Conservation (phyloP, 2,329 filamentous ascomycete species). For the Penicillium freii region DNA sequence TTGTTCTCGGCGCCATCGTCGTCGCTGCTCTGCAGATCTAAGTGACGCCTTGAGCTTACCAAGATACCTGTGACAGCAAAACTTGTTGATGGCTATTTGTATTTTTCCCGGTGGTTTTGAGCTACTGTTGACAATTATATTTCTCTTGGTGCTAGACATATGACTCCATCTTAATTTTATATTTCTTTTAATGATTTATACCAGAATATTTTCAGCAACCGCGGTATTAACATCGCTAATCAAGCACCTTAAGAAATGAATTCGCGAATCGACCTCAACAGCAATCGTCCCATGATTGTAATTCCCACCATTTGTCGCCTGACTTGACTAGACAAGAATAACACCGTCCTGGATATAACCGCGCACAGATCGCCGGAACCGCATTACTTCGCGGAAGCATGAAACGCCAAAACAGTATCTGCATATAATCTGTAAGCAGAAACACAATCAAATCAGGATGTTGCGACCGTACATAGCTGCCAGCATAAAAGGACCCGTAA, state of each 20-base stretch:
- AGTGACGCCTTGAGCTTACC: not conserved
- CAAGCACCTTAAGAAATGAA: not conserved
- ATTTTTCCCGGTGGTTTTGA: not conserved
- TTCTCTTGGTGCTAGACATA: not conserved
- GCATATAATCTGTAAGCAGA: not conserved
- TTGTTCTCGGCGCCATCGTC: not conserved
- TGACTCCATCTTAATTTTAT: not conserved
- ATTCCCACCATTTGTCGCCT: not conserved
- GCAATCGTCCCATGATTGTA: not conserved
- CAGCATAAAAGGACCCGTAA: not conserved
- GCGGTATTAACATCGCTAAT: not conserved
- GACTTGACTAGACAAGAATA: not conserved
- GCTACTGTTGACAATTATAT: not conserved
- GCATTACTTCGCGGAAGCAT: not conserved
- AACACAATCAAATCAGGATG: not conserved
- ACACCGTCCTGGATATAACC: not conserved
- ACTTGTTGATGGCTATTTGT: not conserved
- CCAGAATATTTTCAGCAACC: not conserved
- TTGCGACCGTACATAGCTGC: not conserved
- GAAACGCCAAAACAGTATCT: not conserved
- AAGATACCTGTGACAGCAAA: not conserved
- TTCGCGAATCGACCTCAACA: not conserved
- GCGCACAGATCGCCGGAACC: not conserved
- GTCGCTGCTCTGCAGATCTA: not conserved
- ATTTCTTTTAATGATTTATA: not conserved